Conservation (phyloP, 768 basidiomycete genomes). For the Daedalea quercina region DNA sequence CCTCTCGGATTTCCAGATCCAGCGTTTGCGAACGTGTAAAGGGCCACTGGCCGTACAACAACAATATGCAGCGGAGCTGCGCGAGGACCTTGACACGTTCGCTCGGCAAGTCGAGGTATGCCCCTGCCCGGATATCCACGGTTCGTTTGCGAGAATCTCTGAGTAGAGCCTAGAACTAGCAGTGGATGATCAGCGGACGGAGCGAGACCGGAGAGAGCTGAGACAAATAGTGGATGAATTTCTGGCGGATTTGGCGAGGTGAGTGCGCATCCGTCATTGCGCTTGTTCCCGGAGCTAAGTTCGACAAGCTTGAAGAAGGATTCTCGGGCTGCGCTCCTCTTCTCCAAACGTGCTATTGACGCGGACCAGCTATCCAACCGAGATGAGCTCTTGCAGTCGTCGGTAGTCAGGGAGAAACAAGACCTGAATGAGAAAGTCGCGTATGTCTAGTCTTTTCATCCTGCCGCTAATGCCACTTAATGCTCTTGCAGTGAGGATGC, state of each 20-base stretch:
- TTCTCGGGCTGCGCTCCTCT: conserved; percentile 58
- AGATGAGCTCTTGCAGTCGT: conserved; percentile 61
- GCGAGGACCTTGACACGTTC: conserved; percentile 65
- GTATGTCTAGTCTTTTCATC: conserved; percentile 32
- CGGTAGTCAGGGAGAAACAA: conserved; percentile 42
- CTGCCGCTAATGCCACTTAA: neutral
- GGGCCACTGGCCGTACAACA: conserved; percentile 72
- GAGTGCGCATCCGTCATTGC: conserved; percentile 9
- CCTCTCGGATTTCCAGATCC: conserved; percentile 64
- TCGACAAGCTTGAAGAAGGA: conserved; percentile 49
- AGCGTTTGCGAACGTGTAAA: conserved; percentile 59
- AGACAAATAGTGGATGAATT: conserved; percentile 44
- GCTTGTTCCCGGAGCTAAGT: neutral
- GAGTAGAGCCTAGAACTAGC: conserved; percentile 59
- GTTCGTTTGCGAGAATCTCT: conserved; percentile 9
- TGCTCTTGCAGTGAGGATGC: conserved; percentile 56
- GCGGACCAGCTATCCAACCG: conserved; percentile 48
- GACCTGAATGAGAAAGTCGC: conserved; percentile 50
- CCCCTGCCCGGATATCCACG: neutral
- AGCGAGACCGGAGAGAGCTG: conserved; percentile 43
- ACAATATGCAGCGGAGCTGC: conserved; percentile 63
- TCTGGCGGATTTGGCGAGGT: conserved; percentile 45
- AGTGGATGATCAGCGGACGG: conserved; percentile 66
- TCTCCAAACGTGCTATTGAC: conserved; percentile 72
- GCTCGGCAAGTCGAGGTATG: conserved; percentile 63